These are phyloP conservation scores for Aspergillus udagawae DNA, from an alignment of 2,329 filamentous ascomycete species.

Conservation along the genomic window DNA sequence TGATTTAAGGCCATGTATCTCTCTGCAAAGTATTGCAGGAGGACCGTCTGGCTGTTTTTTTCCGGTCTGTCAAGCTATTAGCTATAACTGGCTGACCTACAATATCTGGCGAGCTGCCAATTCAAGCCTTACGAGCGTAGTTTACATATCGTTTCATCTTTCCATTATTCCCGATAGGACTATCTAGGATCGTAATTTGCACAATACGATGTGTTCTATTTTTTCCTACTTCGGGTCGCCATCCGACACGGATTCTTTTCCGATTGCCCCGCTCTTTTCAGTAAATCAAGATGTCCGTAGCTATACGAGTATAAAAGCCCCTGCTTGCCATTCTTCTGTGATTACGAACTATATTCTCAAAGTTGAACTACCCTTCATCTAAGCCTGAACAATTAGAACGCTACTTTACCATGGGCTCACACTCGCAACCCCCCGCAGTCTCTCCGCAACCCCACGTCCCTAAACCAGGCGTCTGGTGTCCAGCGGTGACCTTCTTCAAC, in stretches of 20 bases:
- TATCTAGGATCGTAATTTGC: not conserved
- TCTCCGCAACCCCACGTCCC: conserved; percentile 18
- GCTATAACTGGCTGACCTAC: not conserved
- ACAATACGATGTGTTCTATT: not conserved
- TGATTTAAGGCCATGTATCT: not conserved
- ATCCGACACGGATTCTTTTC: not conserved
- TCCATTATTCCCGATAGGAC: not conserved
- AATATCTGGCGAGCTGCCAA: not conserved
- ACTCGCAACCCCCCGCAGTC: conserved; percentile 1
- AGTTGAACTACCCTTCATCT: not conserved
- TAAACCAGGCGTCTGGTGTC: conserved; percentile 46
- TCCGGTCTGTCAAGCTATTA: not conserved
- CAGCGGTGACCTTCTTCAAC: conserved; percentile 54
- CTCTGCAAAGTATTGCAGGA: not conserved
- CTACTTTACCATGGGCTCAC: conserved; percentile 11
- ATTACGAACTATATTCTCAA: not conserved
- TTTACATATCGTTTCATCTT: not conserved
- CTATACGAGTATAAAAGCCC: not conserved
- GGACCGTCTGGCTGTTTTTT: not conserved
- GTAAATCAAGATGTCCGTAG: not conserved
- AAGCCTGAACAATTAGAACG: not conserved
- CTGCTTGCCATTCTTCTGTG: not conserved
- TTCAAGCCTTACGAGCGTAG: too few relatives aligned
- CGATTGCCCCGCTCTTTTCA: not conserved
- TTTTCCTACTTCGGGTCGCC: not conserved